Evolutionary conservation across 495 filamentous ascomycete species (phyloP).

Genomic region (Talaromyces liani): DNA sequence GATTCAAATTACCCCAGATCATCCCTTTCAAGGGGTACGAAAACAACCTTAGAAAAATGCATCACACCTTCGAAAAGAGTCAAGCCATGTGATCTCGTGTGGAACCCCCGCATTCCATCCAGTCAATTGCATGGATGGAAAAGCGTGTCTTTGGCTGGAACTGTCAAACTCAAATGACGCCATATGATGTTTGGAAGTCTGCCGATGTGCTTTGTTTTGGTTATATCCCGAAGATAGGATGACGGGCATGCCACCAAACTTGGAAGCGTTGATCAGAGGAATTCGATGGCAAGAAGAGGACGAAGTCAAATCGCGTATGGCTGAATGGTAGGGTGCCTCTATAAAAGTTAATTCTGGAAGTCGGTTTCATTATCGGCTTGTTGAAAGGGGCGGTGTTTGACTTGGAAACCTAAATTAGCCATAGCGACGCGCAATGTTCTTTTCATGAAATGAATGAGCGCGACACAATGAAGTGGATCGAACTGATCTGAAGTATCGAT

Average conservation of each 20-base stretch:
- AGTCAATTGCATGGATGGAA: constrained; percentile 1
- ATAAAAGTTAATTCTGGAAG: neutral
- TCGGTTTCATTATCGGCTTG: neutral
- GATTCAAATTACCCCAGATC: neutral
- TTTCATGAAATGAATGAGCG: neutral
- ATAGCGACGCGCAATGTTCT: neutral
- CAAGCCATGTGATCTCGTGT: neutral
- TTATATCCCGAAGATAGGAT: neutral
- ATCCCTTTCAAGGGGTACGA: neutral
- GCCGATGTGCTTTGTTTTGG: neutral
- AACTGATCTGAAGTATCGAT: neutral
- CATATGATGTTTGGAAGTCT: neutral
- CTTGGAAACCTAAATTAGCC: neutral
- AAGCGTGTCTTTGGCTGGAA: neutral
- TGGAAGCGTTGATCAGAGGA: neutral
- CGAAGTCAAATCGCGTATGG: neutral
- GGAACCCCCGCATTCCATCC: constrained; percentile 1
- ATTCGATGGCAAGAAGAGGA: neutral
- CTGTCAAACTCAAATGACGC: neutral
- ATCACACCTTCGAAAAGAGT: neutral
- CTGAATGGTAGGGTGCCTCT: neutral
- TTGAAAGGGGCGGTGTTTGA: neutral
- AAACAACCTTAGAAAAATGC: neutral
- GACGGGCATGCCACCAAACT: neutral
- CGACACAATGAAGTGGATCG: too few relatives aligned